Percentiles rank a stretch among this genome's conserved stretches.
These are phyloP conservation scores for Wickerhamomyces hampshirensis DNA, from an alignment of 805 yeast species.

Conservation along the genomic window DNA sequence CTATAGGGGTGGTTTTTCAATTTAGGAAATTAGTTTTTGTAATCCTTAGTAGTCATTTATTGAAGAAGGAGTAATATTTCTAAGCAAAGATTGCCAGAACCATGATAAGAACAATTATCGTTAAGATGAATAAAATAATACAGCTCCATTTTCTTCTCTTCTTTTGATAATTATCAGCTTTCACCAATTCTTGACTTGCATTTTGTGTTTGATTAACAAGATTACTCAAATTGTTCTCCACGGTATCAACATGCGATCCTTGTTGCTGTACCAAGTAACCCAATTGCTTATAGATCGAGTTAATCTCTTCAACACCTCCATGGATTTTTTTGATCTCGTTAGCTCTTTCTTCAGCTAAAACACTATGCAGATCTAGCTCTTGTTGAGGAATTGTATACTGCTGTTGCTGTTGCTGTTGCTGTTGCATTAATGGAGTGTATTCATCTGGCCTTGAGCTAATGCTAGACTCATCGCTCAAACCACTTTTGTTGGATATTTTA, in stretches of 20 bases:
- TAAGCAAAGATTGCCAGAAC: conserved; percentile 42
- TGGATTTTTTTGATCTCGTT: conserved; percentile 67
- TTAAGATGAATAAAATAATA: conserved; percentile 52
- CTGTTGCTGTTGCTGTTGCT: conserved; percentile 33
- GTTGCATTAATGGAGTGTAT: conserved; percentile 19
- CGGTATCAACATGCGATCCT: conserved; percentile 77
- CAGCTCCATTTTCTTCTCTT: conserved; percentile 71
- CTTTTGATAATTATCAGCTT: conserved; percentile 74
- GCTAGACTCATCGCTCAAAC: conserved; percentile 20
- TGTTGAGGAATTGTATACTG: conserved; percentile 35
- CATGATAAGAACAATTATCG: conserved; percentile 53
- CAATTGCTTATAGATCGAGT: conserved; percentile 77
- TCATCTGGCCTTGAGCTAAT: conserved; percentile 8
- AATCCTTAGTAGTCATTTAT: too few relatives aligned
- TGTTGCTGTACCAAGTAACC: conserved; percentile 78
- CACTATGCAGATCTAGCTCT: conserved; percentile 57
- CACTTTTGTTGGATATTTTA: conserved; percentile 11
- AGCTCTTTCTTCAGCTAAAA: conserved; percentile 68
- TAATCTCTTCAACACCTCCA: conserved; percentile 78
- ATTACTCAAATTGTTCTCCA: conserved; percentile 72
- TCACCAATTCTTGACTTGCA: conserved; percentile 64
- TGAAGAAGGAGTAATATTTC: neutral
- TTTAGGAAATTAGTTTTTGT: too few relatives aligned
- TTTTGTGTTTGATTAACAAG: conserved; percentile 60
- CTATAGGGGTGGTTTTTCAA: too few relatives aligned